Evolutionary conservation across 108 stramenopile genomes (phyloP), one percentile per base, ranked within the genome.

Genomic region (Cyclostephanos invisitatus): DNA sequence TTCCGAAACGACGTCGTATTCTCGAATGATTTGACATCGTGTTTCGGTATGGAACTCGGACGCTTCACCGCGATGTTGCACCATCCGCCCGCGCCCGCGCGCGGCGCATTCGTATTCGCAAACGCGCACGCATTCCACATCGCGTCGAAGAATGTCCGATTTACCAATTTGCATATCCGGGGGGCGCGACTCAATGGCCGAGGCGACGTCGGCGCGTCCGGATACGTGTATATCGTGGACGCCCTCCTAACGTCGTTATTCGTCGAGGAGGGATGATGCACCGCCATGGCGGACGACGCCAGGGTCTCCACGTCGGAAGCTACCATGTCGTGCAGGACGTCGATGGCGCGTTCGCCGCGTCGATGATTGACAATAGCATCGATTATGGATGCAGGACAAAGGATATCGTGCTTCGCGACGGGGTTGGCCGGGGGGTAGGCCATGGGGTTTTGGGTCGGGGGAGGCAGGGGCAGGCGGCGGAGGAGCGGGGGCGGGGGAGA

Each of bases 31-130:
- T 73, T 86, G 65, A 48, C 81, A 49, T 49, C 68, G 40, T 20
- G 44, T 32, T 46, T 40, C 50, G 40, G 78, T 68, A 70, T 78
- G 36, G 18, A 32, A 25, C 62, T 78, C 74, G 56, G 89, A 64
- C 64, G 69, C 62, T 87, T 81, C 11, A 92, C 91, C 1, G 82
- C 89, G 11, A 90, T 36, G 25, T 72, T 85, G 63, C 87, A 90
- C 32, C 66, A 65, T 58, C 77, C 62, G 11, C 61, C n/a, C 17
- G 22, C n/a, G n/a, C n/a, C n/a, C n/a, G n/a, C n/a, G n/a, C n/a
- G 28, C 35, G 20, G 29, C 20, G n/a, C 40, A 0, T 25, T 50
- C 49, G 38, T 32, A 10, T 29, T 37, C 22, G 37, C 28, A 37
- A 36, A 29, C 22, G 35, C n/a, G n/a, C n/a, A n/a, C n/a, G n/a